Conservation (phyloP, 2,329 filamentous ascomycete genomes). For the Akanthomyces muscarius region DNA sequence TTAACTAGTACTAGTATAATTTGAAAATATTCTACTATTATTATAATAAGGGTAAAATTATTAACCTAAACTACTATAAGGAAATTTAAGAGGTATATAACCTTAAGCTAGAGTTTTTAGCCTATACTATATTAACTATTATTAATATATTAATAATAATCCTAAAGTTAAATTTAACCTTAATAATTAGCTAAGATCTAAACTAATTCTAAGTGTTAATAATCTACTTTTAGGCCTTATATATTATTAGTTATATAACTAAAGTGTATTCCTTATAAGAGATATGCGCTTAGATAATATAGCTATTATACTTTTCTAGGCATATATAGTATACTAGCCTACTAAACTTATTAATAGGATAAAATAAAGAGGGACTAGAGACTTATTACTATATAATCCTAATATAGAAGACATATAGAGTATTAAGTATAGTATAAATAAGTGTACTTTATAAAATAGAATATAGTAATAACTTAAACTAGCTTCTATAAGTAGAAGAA, state of each 20-base stretch:
- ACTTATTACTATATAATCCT: conserved; percentile 22
- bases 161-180: conserved; percentile 21
- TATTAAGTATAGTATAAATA: background rate
- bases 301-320: conserved; percentile 24
- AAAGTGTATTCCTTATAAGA: conserved; percentile 24
- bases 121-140: background rate
- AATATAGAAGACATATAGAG: conserved; percentile 4
- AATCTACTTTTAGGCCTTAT: conserved; percentile 20
- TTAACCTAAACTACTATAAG: conserved; percentile 20
- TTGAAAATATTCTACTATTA: conserved; percentile 24
- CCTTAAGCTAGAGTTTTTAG: background rate
- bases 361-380: conserved; percentile 22
- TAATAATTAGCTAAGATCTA: conserved; percentile 18
- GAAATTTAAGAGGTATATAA: conserved; percentile 13
- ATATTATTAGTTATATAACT: conserved; percentile 23
- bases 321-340: conserved; percentile 23
- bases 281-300: conserved; percentile 19
- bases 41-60: conserved; percentile 19
- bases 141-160: conserved; percentile 1
- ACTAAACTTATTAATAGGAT: conserved; percentile 25
- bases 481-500: background rate
- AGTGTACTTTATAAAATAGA: background rate
- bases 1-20: conserved; percentile 23
- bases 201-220: conserved; percentile 19
- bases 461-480: background rate